Evolutionary conservation across 2,329 filamentous ascomycete genomes (phyloP).

Genomic region (Colletotrichum viniferum): DNA sequence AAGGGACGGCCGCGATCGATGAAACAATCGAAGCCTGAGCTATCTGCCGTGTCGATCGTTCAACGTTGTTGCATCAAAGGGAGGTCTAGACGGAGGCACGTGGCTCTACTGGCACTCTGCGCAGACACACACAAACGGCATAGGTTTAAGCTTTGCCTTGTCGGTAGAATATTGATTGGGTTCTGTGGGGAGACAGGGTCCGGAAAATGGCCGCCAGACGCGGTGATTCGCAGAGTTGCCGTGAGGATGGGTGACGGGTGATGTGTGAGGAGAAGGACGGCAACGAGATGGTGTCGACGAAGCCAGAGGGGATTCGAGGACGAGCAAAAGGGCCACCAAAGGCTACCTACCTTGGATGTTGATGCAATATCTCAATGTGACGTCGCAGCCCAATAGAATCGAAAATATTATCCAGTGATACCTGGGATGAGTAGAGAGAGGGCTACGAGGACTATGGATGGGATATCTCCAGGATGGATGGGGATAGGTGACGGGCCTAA

Average conservation of each 20-base stretch:
- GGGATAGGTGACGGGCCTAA: constrained; percentile 3
- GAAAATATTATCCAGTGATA: not conserved
- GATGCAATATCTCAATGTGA: not conserved
- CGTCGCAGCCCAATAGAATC: not conserved
- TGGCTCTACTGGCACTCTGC: not conserved
- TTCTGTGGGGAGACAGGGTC: constrained; percentile 9
- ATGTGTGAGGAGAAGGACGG: not conserved
- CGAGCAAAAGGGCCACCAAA: not conserved
- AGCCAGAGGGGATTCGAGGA: not conserved
- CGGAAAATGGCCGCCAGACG: not conserved
- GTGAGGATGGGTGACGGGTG: not conserved
- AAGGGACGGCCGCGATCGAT: not conserved
- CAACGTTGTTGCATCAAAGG: constrained; percentile 2
- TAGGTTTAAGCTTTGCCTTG: constrained; percentile 5
- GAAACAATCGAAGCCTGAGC: not conserved
- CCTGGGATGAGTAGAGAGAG: not conserved
- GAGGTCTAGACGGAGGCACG: not conserved
- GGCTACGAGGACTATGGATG: not conserved
- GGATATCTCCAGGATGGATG: not conserved
- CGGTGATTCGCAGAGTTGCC: not conserved
- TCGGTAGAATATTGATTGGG: not conserved
- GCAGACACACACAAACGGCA: not conserved
- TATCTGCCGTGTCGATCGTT: constrained; percentile 7
- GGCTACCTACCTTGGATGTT: not conserved
- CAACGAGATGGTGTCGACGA: not conserved